phyloP scores from a whole-genome alignment of 805 yeast genomes.

The Candida chauliodis region DNA sequence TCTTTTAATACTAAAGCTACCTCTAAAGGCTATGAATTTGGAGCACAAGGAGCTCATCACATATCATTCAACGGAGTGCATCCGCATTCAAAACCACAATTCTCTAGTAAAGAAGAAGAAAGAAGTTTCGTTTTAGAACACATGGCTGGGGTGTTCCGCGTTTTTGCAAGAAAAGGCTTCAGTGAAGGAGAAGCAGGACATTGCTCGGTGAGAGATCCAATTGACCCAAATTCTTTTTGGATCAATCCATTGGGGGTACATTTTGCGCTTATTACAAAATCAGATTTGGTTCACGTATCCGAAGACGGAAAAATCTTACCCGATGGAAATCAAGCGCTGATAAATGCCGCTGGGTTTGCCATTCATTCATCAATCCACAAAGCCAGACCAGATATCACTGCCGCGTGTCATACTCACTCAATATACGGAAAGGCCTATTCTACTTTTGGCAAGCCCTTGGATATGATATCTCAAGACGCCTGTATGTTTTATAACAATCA shows the following conservation, averaged over 20 bases:
- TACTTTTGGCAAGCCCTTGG: conserved; percentile 44
- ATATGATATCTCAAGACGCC: conserved; percentile 78
- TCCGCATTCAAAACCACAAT: conserved; percentile 48
- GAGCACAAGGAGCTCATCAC: conserved; percentile 52
- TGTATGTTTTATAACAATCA: conserved; percentile 66
- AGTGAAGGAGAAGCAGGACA: conserved; percentile 82
- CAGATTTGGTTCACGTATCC: conserved; percentile 36
- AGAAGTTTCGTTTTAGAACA: conserved; percentile 60
- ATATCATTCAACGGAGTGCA: conserved; percentile 50
- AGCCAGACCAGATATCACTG: conserved; percentile 34
- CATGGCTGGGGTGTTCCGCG: conserved; percentile 80
- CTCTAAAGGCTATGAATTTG: conserved; percentile 37
- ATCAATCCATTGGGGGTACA: conserved; percentile 80
- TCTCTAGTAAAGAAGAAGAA: conserved; percentile 44
- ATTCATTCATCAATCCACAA: conserved; percentile 36
- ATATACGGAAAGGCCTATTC: conserved; percentile 36
- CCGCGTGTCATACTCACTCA: conserved; percentile 40
- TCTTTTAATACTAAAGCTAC: conserved; percentile 14
- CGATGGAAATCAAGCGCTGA: conserved; percentile 33
- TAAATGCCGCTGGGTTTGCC: conserved; percentile 39
- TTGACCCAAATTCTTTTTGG: conserved; percentile 75
- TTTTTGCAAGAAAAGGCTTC: conserved; percentile 73
- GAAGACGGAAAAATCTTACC: conserved; percentile 32
- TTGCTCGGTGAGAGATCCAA: conserved; percentile 78
- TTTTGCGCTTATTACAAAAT: conserved; percentile 42